A percentile compares a stretch with the other conserved stretches of the same genome.
Evolutionary conservation across 2,329 filamentous ascomycete genomes (phyloP).

Genomic region (Colletotrichum eleusines): DNA sequence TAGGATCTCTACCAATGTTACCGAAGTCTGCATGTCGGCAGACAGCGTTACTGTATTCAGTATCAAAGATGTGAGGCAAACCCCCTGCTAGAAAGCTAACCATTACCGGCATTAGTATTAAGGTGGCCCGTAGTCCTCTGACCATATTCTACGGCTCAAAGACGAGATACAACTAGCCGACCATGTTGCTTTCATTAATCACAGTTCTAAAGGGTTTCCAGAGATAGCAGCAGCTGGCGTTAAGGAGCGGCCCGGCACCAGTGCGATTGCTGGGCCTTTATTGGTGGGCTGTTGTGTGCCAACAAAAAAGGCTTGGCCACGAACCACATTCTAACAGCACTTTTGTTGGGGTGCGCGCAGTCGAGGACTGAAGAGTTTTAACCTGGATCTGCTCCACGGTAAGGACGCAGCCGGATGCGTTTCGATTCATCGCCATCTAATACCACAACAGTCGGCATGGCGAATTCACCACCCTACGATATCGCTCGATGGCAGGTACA

Average conservation of each 20-base stretch:
- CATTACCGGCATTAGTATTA: not conserved
- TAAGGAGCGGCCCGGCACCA: not conserved
- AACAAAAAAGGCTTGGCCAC: no score
- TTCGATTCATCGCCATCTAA: not conserved
- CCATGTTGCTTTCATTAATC: not conserved
- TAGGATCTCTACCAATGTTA: no score
- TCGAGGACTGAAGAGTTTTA: no score
- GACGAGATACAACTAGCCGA: not conserved
- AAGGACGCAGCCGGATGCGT: no score
- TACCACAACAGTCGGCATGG: conserved; percentile 9
- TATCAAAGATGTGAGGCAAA: no score
- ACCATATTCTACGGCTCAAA: not conserved
- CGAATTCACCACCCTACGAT: conserved; percentile 22
- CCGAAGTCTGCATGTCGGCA: no score
- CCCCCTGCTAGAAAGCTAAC: not conserved
- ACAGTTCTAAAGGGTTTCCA: not conserved
- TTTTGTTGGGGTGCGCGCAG: no score
- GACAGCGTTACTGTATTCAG: no score
- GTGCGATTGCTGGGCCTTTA: no score
- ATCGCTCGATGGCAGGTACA: conserved; percentile 39
- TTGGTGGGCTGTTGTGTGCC: no score
- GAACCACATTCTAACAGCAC: no score
- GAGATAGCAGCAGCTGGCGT: not conserved
- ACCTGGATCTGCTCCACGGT: no score
- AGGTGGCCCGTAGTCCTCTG: not conserved